Base-by-base conservation (phyloP, 768 basidiomycete genomes). In the Pleurotus giganteus region DNA sequence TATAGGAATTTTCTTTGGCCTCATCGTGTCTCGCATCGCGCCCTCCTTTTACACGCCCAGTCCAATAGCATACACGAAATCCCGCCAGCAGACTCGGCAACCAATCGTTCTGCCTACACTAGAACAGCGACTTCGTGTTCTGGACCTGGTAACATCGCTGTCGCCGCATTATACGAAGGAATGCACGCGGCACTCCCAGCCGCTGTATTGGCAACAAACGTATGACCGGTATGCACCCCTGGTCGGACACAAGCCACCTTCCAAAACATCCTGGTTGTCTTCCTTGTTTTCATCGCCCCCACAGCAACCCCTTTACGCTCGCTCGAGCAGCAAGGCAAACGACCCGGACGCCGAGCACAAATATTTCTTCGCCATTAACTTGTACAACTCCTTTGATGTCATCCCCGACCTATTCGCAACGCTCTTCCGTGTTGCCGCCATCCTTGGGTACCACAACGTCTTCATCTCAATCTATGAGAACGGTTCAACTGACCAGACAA, bases 381-480 rank as follows among this genome's bases (percentile, higher is more conserved):
- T 98, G 56, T 98, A 98, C 80, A 99, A 99, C 78, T 98, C 95
- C 11, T 99, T 98, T 83, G 94, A 97, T 73, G 76, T 98, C 68
- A 95, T 98, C 61, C 95, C 97, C 15, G 97, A 99, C 72, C 81
- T 98, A 31, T 98, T 98, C 69, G 87, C 94, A 28, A 94, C 94
- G 19, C 87, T 99, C 62, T 99, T 99, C 78, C 85, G 94, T 54
- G 86, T 95, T 34, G 86, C 94, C 0, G 81, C 91, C 34, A 83
- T 99, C 59, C 79, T 99, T 28, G 97, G 97, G 4, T 98, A 92
- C 73, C 94, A 97, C 71, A 99, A 99, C 68, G 94, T 98, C 64
- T 98, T 87, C 66, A 93, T 98, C 45, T 96, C 94, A 47, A 97
- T 98, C 61, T 98, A 98, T 78, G 97, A 99, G 75, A 98, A 98